Base-by-base conservation (phyloP, 768 basidiomycete species). In the Leucogyrophana mollusca region DNA sequence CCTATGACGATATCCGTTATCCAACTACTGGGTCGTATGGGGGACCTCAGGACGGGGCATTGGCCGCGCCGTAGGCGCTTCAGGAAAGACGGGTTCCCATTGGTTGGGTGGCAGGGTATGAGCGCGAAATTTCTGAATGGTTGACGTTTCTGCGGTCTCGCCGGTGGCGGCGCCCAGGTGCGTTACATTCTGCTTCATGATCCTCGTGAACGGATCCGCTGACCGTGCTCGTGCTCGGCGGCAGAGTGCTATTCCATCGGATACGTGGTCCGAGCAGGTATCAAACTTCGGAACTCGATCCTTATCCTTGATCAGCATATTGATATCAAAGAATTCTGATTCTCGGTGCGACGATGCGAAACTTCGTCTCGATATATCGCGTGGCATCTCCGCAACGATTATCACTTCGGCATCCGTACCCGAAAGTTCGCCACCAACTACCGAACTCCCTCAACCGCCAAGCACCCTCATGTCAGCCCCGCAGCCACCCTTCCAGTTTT, bases 201-300 rank as follows among this genome's bases (percentile, higher is more conserved):
- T 25, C 4, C 40, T n/a, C 6, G n/a, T n/a, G 17, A 9, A 2
- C 1, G 13, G 9, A 37, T n/a, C 32, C 3, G 11, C 10, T 41
- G 8, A 53, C 52, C 3, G 1, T 4, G 6, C 48, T 35, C 30
- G 34, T 22, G 9, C 20, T 16, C 3, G 17, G 9, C 1, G 8
- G 16, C 57, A 95, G 93, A 85, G 89, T 17, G 95, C 97, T 91
- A 98, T 99, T 61, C 70, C 85, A 1, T 98, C 96, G 3, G 97
- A 92, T 3, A 98, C 96, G 1, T 99, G 96, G 96, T 95, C 94
- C 91, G 8, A 96, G 98, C 66, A 97, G 98, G 94, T 94, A 90
- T 69, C 79, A 76, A 51, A 89, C 92, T 1, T 88, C n/a, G n/a
- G n/a, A 95, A 62, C 80, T 99, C 52, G 85, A 86, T 51, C 79